Evolutionary conservation across 441 rosid species (phyloP).

Genomic region (Geranium incanum): DNA sequence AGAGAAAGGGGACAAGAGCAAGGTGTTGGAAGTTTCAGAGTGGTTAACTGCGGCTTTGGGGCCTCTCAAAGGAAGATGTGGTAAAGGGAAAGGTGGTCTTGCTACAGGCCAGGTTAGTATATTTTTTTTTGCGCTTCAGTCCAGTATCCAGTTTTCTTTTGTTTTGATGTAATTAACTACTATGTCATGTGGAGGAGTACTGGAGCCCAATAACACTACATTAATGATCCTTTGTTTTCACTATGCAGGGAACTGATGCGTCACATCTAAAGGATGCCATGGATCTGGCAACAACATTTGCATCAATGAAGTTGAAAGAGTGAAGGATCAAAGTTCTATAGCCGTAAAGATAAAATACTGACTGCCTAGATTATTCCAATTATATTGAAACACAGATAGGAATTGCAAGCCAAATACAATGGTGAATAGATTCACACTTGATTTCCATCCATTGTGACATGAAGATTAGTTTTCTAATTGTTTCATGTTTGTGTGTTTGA

Average conservation of each 20-base stretch:
- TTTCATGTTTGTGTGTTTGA: no score
- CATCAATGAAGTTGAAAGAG: slow-evolving; percentile 51
- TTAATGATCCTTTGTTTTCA: no score
- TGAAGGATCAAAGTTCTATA: background rate
- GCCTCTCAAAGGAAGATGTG: slow-evolving; percentile 84
- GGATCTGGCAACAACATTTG: slow-evolving; percentile 60
- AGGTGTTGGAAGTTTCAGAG: slow-evolving; percentile 75
- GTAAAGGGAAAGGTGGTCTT: slow-evolving; percentile 88
- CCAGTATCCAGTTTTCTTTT: no score
- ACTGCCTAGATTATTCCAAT: no score
- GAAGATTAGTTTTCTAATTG: no score
- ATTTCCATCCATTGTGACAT: no score
- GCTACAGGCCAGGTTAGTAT: slow-evolving; percentile 88
- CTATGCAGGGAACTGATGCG: slow-evolving; percentile 77
- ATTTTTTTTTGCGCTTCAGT: background rate
- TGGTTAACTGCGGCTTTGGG: slow-evolving; percentile 75
- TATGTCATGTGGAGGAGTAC: no score
- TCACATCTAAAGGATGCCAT: slow-evolving; percentile 57
- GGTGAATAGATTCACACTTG: no score
- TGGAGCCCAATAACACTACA: background rate
- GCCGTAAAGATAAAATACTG: no score
- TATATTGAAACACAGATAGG: no score
- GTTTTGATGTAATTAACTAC: no score
- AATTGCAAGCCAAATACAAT: no score
- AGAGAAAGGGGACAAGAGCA: slow-evolving; percentile 45